Evolutionary conservation across 352 stramenopile genomes (phyloP), one percentile per base, ranked within the genome.

Genomic region (Albugo candida): DNA sequence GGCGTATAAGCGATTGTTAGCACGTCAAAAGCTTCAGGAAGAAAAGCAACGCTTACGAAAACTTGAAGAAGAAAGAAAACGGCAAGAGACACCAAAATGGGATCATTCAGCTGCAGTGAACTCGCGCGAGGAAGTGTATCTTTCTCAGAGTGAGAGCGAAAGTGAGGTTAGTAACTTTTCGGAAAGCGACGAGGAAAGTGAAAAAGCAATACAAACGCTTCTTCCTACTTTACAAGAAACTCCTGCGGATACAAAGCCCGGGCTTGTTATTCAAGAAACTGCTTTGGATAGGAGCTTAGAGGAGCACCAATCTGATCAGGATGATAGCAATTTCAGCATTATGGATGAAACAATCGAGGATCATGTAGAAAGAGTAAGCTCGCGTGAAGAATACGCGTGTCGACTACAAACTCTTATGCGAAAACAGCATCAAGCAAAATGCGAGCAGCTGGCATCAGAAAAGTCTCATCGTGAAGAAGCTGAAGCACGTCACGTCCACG

Each of bases 141-240:
- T 14, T 39, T 24, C n/a, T 8, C 14, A 17, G 17, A 61, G 55
- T 39, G 61, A 68, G 36, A 80, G 65, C 36, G 60, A 74, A 1
- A 83, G 69, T 21, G 73, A 86, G 0, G 70, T 82, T 31, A 81
- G 68, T 40, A 81, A 83, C 42, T 78, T 67, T 43, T 83, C 68
- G 0, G 68, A 81, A 27, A 69, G 55, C 19, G 68, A 83, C 35
- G 67, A 70, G 6, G 64, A 55, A 0, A 61, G 78, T 17, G 70
- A 83, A 48, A 57, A 63, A 12, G 56, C 61, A 14, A 83, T 80
- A 38, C 56, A 76, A 44, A 61, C 60, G 13, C 58, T 83, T 21
- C n/a, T n/a, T n/a, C n/a, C n/a, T n/a, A n/a, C n/a, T n/a, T n/a
- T n/a, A n/a, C n/a, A n/a, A n/a, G n/a, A n/a, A n/a, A n/a, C n/a